Evolutionary conservation across 176 grass and related monocot species (phyloP).

Genomic region (Eragrostis nindensis): DNA sequence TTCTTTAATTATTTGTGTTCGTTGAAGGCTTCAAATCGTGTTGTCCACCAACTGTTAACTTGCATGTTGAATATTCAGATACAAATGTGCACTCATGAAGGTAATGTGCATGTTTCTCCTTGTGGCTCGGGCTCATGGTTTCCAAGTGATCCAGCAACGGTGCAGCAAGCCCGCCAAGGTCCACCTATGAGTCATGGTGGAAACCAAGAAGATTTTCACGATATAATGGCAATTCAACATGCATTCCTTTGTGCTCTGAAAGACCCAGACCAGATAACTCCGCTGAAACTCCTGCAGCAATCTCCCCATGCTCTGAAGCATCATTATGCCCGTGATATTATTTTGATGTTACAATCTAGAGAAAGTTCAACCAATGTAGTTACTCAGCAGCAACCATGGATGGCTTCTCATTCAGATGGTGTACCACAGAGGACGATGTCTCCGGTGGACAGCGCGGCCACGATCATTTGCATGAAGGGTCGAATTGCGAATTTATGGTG

Average conservation of each 20-base stretch:
- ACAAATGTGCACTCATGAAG: background rate
- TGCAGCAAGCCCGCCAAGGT: background rate
- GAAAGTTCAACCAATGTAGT: background rate
- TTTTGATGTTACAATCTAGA: background rate
- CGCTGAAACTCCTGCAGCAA: background rate
- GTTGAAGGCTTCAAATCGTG: background rate
- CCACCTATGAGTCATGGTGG: background rate
- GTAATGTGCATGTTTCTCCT: background rate
- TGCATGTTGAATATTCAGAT: background rate
- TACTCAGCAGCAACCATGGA: background rate
- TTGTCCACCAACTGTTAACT: background rate
- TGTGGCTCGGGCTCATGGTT: background rate
- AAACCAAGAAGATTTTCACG: background rate
- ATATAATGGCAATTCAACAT: background rate
- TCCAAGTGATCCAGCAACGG: background rate
- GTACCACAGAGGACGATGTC: constrained; percentile 11
- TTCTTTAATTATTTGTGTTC: background rate
- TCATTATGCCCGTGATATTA: background rate
- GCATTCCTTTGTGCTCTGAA: constrained; percentile 6
- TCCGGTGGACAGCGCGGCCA: constrained; percentile 1
- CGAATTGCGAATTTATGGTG: constrained; percentile 52
- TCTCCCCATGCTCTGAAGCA: constrained; percentile 10
- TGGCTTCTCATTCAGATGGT: background rate
- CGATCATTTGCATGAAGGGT: constrained; percentile 42
- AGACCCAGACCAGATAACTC: background rate